Base-by-base conservation (phyloP, 805 yeast genomes). In the Metschnikowia colocasiae region DNA sequence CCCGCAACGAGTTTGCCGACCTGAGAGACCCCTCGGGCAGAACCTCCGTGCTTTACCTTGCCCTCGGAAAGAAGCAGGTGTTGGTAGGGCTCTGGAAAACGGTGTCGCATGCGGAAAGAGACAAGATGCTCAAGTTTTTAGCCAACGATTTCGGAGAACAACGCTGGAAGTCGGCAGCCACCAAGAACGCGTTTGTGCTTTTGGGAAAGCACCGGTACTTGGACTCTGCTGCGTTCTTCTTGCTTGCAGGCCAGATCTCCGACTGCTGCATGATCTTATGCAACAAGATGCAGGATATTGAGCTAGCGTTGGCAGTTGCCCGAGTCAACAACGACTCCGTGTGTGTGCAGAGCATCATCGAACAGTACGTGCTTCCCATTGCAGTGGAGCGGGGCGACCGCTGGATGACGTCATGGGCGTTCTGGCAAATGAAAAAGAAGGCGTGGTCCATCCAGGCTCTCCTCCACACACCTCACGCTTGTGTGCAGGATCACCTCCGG, bases 111-210 rank as follows among this genome's bases (percentile, higher is more conserved):
- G 78, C 84, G 1, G 99, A 92, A 59, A 89, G 84, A 55, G 81
- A 77, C 31, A 92, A 91, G 60, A 87, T 92, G 82, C 54, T 88
- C 43, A 84, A 76, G 58, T 87, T 92, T 57, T 69, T 92, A 56
- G 71, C 73, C 18, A 85, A 91, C 60, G 94, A 94, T 59, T 92
- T 91, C 62, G 66, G 69, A 4, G 80, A 82, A 45, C 74, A 76
- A 13, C 72, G 97, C 43, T 91, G 97, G 97, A 79, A 74, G 55
- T 74, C 87, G 0, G 97, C 97, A 1, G 97, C 98, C 0, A 65
- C 82, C 57, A 94, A 94, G 59, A 92, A 92, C 67, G 98, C 98
- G 0, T 92, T 81, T 71, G 98, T 88, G 0, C 68, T 92, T 36
- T 64, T 94, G 53, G 87, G 97, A 51, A 89, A 89, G 59, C 99